Evolutionary conservation across 2,329 filamentous ascomycete species (phyloP).

Genomic region (Zymoseptoria ardabiliae): DNA sequence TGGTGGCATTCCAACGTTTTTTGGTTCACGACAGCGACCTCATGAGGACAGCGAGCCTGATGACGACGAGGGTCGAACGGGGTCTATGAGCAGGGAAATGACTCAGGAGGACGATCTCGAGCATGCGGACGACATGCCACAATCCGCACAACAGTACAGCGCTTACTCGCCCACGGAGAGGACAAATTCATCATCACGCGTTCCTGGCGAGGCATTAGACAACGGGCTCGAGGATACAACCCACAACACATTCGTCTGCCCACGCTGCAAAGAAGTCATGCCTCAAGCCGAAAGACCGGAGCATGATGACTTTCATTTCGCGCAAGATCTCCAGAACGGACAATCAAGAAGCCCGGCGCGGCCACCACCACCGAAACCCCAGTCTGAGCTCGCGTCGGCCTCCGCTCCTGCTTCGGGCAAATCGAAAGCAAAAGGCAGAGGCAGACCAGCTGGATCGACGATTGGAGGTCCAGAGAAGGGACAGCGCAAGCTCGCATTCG

Average conservation of each 20-base stretch:
- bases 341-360: conserved; percentile 36
- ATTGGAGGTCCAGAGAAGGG: conserved; percentile 34
- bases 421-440: conserved; percentile 25
- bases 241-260: conserved; percentile 46
- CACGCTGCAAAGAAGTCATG: conserved; percentile 57
- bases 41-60: conserved; percentile 6
- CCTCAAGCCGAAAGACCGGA: conserved; percentile 55
- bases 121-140: background rate
- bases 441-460: conserved; percentile 29
- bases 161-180: background rate
- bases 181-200: background rate
- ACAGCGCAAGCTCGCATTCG: conserved; percentile 40
- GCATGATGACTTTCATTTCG: conserved; percentile 92
- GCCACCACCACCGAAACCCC: conserved; percentile 14
- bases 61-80: conserved; percentile 4
- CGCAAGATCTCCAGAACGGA: conserved; percentile 70
- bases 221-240: background rate
- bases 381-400: conserved; percentile 10
- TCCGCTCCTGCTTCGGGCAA: conserved; percentile 18
- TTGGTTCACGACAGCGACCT: conserved; percentile 20
- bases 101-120: background rate
- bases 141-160: background rate
- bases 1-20: conserved; percentile 32
- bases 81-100: background rate
- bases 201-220: background rate